phyloP scores from a whole-genome alignment of 2,329 filamentous ascomycete genomes.

The Colletotrichum sp. region DNA sequence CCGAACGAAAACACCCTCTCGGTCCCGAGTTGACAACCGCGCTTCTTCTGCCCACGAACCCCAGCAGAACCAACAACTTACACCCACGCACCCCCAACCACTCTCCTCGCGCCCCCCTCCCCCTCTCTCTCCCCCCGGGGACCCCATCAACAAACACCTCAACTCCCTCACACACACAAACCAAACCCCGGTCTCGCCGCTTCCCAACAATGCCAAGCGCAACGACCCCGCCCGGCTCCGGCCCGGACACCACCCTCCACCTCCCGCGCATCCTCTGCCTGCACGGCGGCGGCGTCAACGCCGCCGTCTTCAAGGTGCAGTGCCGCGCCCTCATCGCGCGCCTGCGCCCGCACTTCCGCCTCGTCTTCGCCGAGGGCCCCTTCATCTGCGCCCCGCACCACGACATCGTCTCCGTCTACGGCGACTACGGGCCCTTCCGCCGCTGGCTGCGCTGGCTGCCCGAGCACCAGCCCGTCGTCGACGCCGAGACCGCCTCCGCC shows the following conservation, averaged over 20 bases:
- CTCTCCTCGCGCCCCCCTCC: background rate
- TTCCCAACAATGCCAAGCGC: conserved; percentile 10
- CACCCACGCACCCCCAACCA: background rate
- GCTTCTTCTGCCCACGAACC: background rate
- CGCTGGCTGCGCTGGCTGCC: conserved; percentile 67
- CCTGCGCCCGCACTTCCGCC: conserved; percentile 65
- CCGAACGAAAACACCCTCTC: background rate
- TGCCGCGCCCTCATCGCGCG: conserved; percentile 57
- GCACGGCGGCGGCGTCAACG: conserved; percentile 80
- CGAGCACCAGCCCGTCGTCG: conserved; percentile 59
- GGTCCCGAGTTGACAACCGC: background rate
- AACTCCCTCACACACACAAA: background rate
- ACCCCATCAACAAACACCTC: background rate
- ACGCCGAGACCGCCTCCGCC: conserved; percentile 45
- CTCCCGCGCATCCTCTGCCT: conserved; percentile 77
- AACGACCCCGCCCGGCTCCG: background rate
- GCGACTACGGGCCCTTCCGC: conserved; percentile 68
- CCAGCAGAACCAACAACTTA: background rate
- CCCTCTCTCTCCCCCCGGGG: background rate
- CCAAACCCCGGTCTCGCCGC: background rate
- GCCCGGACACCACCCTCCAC: conserved; percentile 18
- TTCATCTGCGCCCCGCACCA: conserved; percentile 67
- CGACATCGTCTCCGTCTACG: conserved; percentile 69
- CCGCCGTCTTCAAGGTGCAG: conserved; percentile 71
- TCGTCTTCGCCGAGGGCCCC: conserved; percentile 76